Conservation (phyloP, 2,329 filamentous ascomycete species). For the Beauveria pseudobassiana region DNA sequence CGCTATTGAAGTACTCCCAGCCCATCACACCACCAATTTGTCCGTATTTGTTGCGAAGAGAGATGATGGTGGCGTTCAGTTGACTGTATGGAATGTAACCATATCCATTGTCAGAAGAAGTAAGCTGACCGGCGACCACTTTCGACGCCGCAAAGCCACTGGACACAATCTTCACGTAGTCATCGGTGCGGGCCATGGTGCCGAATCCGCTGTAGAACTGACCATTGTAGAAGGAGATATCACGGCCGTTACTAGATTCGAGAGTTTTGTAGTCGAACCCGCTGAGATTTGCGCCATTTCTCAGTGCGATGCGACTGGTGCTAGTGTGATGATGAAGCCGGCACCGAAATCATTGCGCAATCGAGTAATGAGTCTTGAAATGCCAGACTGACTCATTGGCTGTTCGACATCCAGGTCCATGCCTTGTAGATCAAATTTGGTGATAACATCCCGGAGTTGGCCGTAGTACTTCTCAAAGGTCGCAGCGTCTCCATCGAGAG, state of each 20-base stretch:
- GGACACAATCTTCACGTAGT: constrained; percentile 40
- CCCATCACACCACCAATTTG: constrained; percentile 79
- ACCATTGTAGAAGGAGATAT: constrained; percentile 75
- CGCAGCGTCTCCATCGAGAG: constrained; percentile 46
- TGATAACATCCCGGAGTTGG: constrained; percentile 58
- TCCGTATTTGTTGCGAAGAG: constrained; percentile 43
- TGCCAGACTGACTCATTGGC: constrained; percentile 55
- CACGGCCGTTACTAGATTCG: constrained; percentile 51
- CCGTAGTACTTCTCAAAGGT: constrained; percentile 67
- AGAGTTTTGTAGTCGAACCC: constrained; percentile 72
- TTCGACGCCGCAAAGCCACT: constrained; percentile 63
- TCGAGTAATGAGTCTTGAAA: constrained; percentile 57
- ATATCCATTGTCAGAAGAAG: constrained; percentile 60
- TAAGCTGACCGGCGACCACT: constrained; percentile 71
- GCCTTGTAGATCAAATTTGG: constrained; percentile 53
- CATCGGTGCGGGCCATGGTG: constrained; percentile 31
- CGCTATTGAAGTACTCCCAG: constrained; percentile 84
- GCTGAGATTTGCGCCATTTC: constrained; percentile 52
- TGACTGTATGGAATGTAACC: constrained; percentile 39
- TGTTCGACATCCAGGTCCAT: constrained; percentile 75
- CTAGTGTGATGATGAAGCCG: constrained; percentile 66
- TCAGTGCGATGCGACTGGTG: constrained; percentile 66
- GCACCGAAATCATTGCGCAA: constrained; percentile 60
- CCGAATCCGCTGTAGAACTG: constrained; percentile 91
- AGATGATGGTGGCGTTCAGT: constrained; percentile 31